Base-by-base conservation (phyloP, 352 stramenopile genomes). In the Paralagenidium karlingii region DNA sequence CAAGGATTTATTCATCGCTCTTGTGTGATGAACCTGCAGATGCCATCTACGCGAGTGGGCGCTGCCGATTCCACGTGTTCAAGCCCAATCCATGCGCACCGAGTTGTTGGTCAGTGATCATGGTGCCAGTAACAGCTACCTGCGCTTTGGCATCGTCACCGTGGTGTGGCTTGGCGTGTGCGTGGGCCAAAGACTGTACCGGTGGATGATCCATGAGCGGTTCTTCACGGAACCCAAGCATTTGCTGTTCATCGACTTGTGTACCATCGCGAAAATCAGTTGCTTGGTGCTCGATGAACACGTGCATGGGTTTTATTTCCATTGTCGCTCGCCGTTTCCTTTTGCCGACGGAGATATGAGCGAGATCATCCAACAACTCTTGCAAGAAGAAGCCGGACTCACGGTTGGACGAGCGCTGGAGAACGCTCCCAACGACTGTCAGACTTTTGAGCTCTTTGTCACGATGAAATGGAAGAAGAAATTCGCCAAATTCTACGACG, bases 251-350 rank as follows among this genome's bases (percentile, higher is more conserved):
- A 68, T 98, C 13, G 93, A 98, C 52, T 55, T 98, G 18, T 97
- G 89, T 40, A 97, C 90, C 0, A 61, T 97, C 19, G 91, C 85
- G 3, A 98, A 98, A 53, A 59, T 94, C 22, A 91, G 75, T 36
- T 81, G 91, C 27, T 61, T 98, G 15, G 63, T 97, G 20, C 53
- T 98, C 15, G 79, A 95, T 34, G 86, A 96, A 34, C 54, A 67
- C 20, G 96, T 96, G 45, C 86, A 96, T 46, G 90, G 87, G 1
- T 97, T 87, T 52, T 98, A 98, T 54, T 57, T 98, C 3, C 91
- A 98, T 48, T 96, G 93, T 34, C 75, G 82, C 29, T 96, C 88
- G 10, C 83, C 90, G 3, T 92, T 96, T 51, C 73, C 83, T 47
- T 90, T 86, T 47, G 89, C 90, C 11, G 93, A 98, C 48, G 81